Evolutionary conservation across 83 land plant genomes (phyloP).

Genomic region (Picea abies): DNA sequence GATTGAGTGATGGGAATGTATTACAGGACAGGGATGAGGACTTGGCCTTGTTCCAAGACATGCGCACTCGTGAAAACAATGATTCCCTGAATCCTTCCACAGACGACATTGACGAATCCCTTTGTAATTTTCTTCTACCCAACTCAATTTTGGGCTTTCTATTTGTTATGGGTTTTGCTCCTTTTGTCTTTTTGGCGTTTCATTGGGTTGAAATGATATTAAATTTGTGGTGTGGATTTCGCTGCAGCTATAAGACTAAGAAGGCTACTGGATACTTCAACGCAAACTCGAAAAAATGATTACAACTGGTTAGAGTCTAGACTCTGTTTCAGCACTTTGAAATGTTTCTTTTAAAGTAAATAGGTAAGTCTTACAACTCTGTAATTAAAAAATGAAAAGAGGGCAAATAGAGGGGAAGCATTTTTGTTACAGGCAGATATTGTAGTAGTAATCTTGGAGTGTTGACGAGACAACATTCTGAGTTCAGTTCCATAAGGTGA

Average conservation of each 20-base stretch:
- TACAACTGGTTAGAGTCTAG: not conserved
- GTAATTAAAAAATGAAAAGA: too few relatives aligned
- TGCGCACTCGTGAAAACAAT: slow-evolving; percentile 19
- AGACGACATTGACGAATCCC: slow-evolving; percentile 15
- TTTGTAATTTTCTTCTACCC: not conserved
- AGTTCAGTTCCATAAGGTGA: too few relatives aligned
- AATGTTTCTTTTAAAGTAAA: not conserved
- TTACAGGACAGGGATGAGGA: slow-evolving; percentile 20
- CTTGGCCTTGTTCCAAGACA: slow-evolving; percentile 21
- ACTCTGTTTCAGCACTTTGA: not conserved
- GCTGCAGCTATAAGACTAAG: not conserved
- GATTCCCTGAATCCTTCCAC: slow-evolving; percentile 21
- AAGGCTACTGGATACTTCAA: not conserved
- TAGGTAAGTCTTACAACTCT: too few relatives aligned
- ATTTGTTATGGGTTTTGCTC: too few relatives aligned
- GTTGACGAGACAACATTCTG: too few relatives aligned
- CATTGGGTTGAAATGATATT: too few relatives aligned
- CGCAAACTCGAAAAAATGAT: not conserved
- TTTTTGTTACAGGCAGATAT: too few relatives aligned
- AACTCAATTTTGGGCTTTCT: too few relatives aligned
- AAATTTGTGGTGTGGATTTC: not conserved
- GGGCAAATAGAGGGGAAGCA: too few relatives aligned
- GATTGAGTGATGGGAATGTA: slow-evolving; percentile 14
- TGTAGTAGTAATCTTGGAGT: too few relatives aligned
- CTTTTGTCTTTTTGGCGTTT: too few relatives aligned